Evolutionary conservation across 2,329 filamentous ascomycete species (phyloP).

Genomic region (Beauveria varroae): DNA sequence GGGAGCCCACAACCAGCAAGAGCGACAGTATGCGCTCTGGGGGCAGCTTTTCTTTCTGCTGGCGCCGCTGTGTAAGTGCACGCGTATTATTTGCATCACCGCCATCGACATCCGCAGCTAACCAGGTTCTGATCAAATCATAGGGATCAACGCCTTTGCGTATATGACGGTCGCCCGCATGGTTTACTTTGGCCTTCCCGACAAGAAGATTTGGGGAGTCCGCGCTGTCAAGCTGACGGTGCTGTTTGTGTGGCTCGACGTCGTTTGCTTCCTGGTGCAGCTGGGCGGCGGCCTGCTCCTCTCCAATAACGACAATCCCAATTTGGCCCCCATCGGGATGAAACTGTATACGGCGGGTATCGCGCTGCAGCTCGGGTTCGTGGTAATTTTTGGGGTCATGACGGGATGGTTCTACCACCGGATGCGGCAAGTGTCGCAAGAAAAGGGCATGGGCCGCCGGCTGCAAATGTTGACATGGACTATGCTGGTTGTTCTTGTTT

Average conservation of each 20-base stretch:
- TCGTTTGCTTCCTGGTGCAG: conserved; percentile 41
- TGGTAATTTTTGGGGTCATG: conserved; percentile 29
- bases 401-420: conserved; percentile 28
- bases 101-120: background rate
- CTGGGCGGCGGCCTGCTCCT: conserved; percentile 30
- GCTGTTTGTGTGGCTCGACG: conserved; percentile 39
- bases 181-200: conserved; percentile 31
- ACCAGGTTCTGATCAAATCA: background rate
- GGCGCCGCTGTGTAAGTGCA: conserved; percentile 30
- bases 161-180: conserved; percentile 37
- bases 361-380: conserved; percentile 28
- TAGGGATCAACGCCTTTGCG: conserved; percentile 36
- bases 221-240: conserved; percentile 31
- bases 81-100: too few relatives aligned
- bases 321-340: conserved; percentile 25
- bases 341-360: conserved; percentile 33
- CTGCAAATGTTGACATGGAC: conserved; percentile 28
- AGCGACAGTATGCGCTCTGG: conserved; percentile 22
- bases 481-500: conserved; percentile 25
- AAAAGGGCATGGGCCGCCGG: conserved; percentile 18
- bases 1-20: conserved; percentile 31
- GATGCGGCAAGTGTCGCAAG: conserved; percentile 17
- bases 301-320: conserved; percentile 20
- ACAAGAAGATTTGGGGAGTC: conserved; percentile 28
- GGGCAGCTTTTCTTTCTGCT: conserved; percentile 32